phyloP scores from a whole-genome alignment of 2,329 filamentous ascomycete species.

The Trichoderma breve region DNA sequence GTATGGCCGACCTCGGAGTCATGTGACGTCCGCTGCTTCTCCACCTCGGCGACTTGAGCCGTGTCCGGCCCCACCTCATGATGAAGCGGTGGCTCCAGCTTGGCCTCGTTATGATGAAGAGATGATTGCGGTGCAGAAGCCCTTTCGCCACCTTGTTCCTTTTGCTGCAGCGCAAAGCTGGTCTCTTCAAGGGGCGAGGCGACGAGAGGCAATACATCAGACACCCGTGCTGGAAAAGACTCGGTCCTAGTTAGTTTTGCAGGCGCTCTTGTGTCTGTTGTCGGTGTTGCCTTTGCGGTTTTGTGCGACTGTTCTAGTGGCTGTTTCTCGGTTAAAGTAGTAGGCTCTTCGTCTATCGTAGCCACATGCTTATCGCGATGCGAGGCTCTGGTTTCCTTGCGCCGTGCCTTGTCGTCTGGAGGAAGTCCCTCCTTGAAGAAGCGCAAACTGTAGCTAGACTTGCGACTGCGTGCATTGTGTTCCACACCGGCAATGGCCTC shows the following conservation, averaged over 20 bases:
- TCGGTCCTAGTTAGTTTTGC: neutral
- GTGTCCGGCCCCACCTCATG: constrained; percentile 29
- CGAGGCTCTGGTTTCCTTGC: constrained; percentile 44
- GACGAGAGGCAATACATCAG: neutral
- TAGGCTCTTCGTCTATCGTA: constrained; percentile 34
- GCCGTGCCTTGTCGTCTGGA: constrained; percentile 54
- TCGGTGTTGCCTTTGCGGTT: neutral
- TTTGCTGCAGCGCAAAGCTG: neutral
- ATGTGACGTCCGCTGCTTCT: constrained; percentile 39
- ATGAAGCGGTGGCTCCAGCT: constrained; percentile 20
- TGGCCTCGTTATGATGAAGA: constrained; percentile 25
- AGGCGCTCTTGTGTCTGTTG: neutral
- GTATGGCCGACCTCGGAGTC: constrained; percentile 40
- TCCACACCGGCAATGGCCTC: constrained; percentile 61
- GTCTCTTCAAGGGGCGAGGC: neutral
- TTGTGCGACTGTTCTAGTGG: neutral
- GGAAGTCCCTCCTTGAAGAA: constrained; percentile 66
- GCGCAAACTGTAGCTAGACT: constrained; percentile 64
- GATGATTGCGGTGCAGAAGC: constrained; percentile 20
- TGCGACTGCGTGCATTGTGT: constrained; percentile 62
- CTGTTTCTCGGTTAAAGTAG: neutral
- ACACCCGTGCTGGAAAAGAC: neutral
- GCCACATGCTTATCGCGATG: constrained; percentile 43
- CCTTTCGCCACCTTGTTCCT: neutral
- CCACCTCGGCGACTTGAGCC: constrained; percentile 28